phyloP scores from a whole-genome alignment of 306 rosid genomes.

The Glycyrrhiza uralensis region DNA sequence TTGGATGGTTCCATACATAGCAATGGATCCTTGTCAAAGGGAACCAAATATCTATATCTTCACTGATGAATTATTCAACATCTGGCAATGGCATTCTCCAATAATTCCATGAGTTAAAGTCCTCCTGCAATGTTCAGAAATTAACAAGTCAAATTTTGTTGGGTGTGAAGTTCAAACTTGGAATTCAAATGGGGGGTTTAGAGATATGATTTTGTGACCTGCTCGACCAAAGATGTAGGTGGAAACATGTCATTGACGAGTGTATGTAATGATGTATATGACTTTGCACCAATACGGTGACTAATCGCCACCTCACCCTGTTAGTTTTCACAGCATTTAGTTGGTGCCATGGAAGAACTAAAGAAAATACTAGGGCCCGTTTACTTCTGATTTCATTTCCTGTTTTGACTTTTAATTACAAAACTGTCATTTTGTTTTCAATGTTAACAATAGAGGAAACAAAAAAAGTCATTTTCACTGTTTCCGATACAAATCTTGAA shows the following conservation, averaged over 20 bases:
- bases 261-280: constrained; percentile 93
- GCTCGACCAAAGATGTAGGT: constrained; percentile 84
- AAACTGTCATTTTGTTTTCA: too few species aligned
- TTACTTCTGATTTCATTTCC: too few species aligned
- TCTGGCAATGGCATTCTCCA: constrained; percentile 84
- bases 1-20: not conserved
- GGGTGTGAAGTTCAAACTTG: not conserved
- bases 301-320: constrained; percentile 99
- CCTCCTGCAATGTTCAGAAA: constrained; percentile 60
- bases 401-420: too few species aligned
- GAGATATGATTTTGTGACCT: constrained; percentile 50
- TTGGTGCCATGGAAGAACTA: not conserved
- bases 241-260: constrained; percentile 99
- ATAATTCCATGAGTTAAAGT: constrained; percentile 87
- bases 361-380: not conserved
- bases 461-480: too few species aligned
- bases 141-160: constrained; percentile 4
- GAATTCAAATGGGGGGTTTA: not conserved
- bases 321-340: constrained; percentile 12
- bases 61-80: constrained; percentile 31
- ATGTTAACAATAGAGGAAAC: too few species aligned
- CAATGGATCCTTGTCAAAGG: constrained; percentile 20
- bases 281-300: constrained; percentile 75
- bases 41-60: not conserved
- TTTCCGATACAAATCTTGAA: too few species aligned